Evolutionary conservation across 805 yeast species (phyloP), one percentile per base, ranked within the genome.

Genomic region (Maudiozyma barnettii): DNA sequence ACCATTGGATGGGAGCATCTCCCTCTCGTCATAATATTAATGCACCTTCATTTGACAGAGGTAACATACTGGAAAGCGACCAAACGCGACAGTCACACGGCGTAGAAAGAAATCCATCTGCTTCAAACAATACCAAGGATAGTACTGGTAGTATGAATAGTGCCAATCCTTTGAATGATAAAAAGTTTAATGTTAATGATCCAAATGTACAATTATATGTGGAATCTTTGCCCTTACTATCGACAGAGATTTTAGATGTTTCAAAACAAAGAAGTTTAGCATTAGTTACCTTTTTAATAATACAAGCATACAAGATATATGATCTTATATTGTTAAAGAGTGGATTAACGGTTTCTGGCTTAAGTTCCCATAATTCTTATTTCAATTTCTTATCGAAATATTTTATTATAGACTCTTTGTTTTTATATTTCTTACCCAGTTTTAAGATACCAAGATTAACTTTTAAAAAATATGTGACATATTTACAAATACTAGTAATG

Each of bases 271-370:
- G 96, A 50, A 64, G 79, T 33, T 74, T 86, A 47, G 73, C 80
- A 2, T 62, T 81, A n/a, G 76, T 86, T 1, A 51, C 85, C 10
- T 86, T 88, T 59, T 69, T 76, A 2, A 70, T 84, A 31, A 72
- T 91, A n/a, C 97, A 90, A 64, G 77, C 86, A n/a, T 84, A 84
- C 77, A 91, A 93, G 60, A 48, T 86, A 1, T 85, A 84, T 55
- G 95, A 87, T 60, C 64, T 85, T 39, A 66, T 81, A 31, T 61
- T 79, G 20, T 65, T 85, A 48, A 80, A 81, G 55, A 71, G 76
- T 22, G 75, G 71, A 16, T 48, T 53, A 35, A 64, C 61, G 14
- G 58, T 54, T 45, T 52, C 68, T 0, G 60, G 69, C 13, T 49
- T 67, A 1, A 47, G 68, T 1, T 67, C 73, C 58, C 58, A 72